Evolutionary conservation across 2,329 filamentous ascomycete genomes (phyloP).

Genomic region (Epichloe gansuensis): DNA sequence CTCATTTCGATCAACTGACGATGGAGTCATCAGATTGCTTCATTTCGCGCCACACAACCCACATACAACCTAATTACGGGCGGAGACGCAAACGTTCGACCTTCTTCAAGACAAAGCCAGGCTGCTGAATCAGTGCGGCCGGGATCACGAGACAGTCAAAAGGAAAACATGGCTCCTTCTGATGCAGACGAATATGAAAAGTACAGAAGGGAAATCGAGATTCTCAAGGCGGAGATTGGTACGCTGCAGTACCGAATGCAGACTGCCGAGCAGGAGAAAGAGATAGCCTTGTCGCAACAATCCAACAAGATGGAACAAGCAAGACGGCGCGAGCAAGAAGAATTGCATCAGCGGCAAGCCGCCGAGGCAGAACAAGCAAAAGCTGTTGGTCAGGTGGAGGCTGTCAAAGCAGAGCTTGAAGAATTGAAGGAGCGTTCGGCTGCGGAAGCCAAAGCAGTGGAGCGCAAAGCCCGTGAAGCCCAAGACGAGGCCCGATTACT

Average conservation of each 20-base stretch:
- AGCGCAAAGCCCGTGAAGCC: constrained; percentile 55
- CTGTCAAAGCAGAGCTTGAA: constrained; percentile 37
- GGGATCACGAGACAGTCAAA: constrained; percentile 44
- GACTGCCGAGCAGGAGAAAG: constrained; percentile 76
- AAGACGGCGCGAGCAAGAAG: constrained; percentile 69
- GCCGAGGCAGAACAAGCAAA: constrained; percentile 43
- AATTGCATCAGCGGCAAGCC: constrained; percentile 55
- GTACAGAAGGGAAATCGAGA: constrained; percentile 50
- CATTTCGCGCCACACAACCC: constrained; percentile 40
- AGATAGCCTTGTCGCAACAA: constrained; percentile 64
- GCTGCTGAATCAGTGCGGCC: constrained; percentile 28
- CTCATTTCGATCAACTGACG: background rate
- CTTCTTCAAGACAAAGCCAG: constrained; percentile 28
- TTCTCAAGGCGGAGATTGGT: constrained; percentile 79
- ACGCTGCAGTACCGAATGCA: constrained; percentile 79
- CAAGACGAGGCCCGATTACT: constrained; percentile 61
- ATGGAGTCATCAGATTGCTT: constrained; percentile 23
- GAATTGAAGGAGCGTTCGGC: constrained; percentile 36
- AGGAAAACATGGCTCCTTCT: constrained; percentile 45
- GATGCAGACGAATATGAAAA: constrained; percentile 47
- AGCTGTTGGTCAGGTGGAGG: constrained; percentile 35
- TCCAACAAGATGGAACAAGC: constrained; percentile 74
- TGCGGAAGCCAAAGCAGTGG: constrained; percentile 49
- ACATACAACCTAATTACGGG: constrained; percentile 48
- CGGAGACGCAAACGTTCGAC: constrained; percentile 27